Evolutionary conservation across 352 stramenopile species (phyloP), one percentile per base, ranked within the genome.

Genomic region (Globisporangium apiculatum): DNA sequence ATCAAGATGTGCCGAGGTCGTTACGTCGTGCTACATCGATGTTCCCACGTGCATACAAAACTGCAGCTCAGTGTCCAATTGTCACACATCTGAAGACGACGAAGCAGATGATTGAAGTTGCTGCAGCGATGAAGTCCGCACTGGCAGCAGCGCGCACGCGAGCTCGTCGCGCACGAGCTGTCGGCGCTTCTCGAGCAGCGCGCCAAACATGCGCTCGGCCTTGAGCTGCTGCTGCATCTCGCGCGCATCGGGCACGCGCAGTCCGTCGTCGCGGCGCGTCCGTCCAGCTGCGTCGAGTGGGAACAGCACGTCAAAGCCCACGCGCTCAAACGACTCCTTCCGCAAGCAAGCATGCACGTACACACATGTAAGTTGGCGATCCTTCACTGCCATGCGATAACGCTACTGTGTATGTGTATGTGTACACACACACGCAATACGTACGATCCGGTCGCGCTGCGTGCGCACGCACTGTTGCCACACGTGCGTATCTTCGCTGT

Each of bases 161-260:
- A 72, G 58, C 41, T 69, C 62, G 36, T 72, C 65, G 40, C 62
- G 54, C 24, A 64, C 46, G 10, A 72, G 47, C 48, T 69, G 62
- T 48, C 55, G 57, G 47, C 65, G 65, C 58, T 69, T 69, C 35
- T 69, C 49, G 8, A 66, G 58, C 50, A 69, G 36, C 46, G 65
- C 51, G 2, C 36, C 62, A 36, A 72, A 51, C 35, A 64, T 12
- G 14, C 67, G 65, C 54, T 68, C 62, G 9, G 49, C 48, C 24
- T 53, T 53, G 36, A 47, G 31, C n/a, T 60, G 61, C 18, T 63
- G 53, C 50, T 58, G 65, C 36, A 66, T 17, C 11, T 51, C 37
- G 1, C 18, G 35, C 12, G 31, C 46, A 15, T 55, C 45, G 8
- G 45, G 50, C 9, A 11, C 17, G 35, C 14, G 8, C 12, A 11